Base-by-base conservation (phyloP, 345 rosid genomes). In the Anastatica hierochuntica region DNA sequence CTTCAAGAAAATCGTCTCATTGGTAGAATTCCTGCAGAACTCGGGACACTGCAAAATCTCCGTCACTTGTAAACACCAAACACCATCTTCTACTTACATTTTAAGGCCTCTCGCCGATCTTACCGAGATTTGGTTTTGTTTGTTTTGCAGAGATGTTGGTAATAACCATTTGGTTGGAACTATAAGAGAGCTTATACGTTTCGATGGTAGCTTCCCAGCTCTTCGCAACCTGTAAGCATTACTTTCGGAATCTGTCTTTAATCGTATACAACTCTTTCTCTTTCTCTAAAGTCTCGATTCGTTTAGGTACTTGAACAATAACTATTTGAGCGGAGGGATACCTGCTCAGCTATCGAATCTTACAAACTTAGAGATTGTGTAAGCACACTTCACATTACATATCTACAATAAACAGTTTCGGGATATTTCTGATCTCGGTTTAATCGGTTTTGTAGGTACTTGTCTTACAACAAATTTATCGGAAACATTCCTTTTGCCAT, bases 91-190 rank as follows among this genome's bases (percentile, higher is more conserved):
- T 56, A 27, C 43, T 0, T 30, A 20, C 5, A 37, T 4, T 37
- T 44, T 58, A 1, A 2, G n/a, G 15, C 34, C 34, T 43, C 56
- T 50, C 34, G 7, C 14, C 36, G 10, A 5, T 15, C 6, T 24
- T 34, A 57, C 64, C 50, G 41, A 49, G 6, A 27, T 37, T 4
- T 23, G 40, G 10, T 51, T 39, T 66, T 27, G 47, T 31, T 30
- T 68, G 17, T 67, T 41, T 57, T 46, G 12, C 71, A 90, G 95
- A 80, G 96, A 90, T 84, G 83, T 76, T 54, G 95, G 98, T 23
- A 87, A 83, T 77, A 90, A 87, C 56, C 96, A 84, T 77, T 67
- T 90, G 76, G 95, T 90, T 40, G 96, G 98, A 63, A 90, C 96
- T 5, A 76, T 90, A 29, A 67, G 98, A 58, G 96, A 90, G 71